phyloP scores from a whole-genome alignment of 2,329 filamentous ascomycete genomes.

The Neonectria faginata region DNA sequence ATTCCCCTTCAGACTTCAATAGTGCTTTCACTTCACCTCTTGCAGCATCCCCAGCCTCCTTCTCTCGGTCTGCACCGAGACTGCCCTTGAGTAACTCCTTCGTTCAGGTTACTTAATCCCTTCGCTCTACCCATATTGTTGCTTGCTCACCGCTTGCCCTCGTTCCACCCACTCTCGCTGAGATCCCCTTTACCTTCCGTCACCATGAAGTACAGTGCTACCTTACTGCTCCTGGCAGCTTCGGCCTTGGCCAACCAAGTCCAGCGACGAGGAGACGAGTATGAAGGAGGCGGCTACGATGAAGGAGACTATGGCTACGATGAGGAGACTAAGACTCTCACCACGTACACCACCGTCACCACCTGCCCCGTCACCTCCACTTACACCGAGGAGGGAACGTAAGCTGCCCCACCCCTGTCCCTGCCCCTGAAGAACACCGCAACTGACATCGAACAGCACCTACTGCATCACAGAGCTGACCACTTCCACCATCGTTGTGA shows the following conservation, averaged over 20 bases:
- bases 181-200: constrained; percentile 24
- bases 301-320: constrained; percentile 23
- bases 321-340: constrained; percentile 35
- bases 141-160: constrained; percentile 39
- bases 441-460: constrained; percentile 49
- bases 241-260: constrained; percentile 42
- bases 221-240: constrained; percentile 42
- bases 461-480: constrained; percentile 56
- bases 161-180: constrained; percentile 35
- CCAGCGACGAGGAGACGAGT: constrained; percentile 31
- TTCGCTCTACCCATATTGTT: constrained; percentile 39
- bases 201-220: constrained; percentile 44
- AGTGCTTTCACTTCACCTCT: constrained; percentile 28
- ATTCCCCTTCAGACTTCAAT: constrained; percentile 27
- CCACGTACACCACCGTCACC: constrained; percentile 57
- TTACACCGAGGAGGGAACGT: constrained; percentile 54
- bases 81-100: constrained; percentile 43
- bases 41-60: constrained; percentile 33
- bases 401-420: constrained; percentile 40
- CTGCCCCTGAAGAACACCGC: neutral
- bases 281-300: constrained; percentile 12
- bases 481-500: constrained; percentile 58
- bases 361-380: constrained; percentile 61
- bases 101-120: constrained; percentile 49
- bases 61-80: constrained; percentile 25